A percentile compares a stretch with the other conserved stretches of the same genome.
Conservation (phyloP, 179 eudicot genomes). For the Sideroxylon spinosum region DNA sequence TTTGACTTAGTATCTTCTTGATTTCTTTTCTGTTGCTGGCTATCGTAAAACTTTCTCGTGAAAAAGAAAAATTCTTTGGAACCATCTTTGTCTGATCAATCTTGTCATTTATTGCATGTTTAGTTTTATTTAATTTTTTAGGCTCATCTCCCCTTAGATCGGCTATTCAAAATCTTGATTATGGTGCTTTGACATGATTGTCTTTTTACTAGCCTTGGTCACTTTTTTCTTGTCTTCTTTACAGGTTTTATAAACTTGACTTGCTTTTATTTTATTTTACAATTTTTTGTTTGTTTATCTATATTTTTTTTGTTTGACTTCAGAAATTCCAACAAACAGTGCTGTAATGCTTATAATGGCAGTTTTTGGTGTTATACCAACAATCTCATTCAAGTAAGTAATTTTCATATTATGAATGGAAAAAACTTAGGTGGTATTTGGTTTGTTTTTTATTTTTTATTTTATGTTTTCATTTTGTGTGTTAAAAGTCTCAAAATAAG, state of each 20-base stretch:
- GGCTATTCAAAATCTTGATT: background rate
- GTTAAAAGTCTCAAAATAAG: too few relatives aligned
- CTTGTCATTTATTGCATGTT: background rate
- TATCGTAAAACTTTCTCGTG: background rate
- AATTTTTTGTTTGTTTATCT: background rate
- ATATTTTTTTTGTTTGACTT: constrained; percentile 1
- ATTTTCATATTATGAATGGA: constrained; percentile 4
- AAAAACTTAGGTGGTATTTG: background rate
- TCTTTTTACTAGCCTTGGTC: constrained; percentile 9
- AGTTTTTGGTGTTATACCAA: constrained; percentile 76
- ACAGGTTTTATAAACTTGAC: background rate
- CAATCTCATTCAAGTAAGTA: constrained; percentile 77
- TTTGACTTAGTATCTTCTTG: background rate
- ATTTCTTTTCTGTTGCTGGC: background rate
- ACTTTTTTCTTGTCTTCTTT: background rate
- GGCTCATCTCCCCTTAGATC: background rate
- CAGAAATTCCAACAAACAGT: constrained; percentile 62
- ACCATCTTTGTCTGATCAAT: background rate
- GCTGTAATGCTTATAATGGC: constrained; percentile 56
- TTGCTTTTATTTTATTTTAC: background rate
- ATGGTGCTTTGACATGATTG: background rate
- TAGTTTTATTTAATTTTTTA: background rate
- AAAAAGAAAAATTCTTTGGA: background rate
- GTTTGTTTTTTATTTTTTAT: too few relatives aligned
- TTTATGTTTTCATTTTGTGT: background rate